Conservation (phyloP, 352 stramenopile species). For the Achlya hypogyna region DNA sequence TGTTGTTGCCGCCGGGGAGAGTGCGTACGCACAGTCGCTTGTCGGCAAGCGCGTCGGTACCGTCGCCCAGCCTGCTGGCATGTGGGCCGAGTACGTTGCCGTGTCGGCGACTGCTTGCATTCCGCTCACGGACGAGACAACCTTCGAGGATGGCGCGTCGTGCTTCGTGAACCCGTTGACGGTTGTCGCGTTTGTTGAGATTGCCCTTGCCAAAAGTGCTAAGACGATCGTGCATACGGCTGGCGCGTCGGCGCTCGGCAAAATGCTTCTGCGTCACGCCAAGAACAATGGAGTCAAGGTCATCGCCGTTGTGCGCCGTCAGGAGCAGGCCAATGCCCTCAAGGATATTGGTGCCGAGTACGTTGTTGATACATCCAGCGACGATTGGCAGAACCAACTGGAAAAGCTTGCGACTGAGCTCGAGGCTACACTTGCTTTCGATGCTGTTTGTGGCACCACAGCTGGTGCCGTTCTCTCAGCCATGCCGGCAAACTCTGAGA, state of each 20-base stretch:
- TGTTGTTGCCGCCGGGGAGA: constrained; percentile 21
- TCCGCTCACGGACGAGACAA: constrained; percentile 14
- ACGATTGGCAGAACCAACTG: constrained; percentile 16
- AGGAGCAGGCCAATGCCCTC: constrained; percentile 25
- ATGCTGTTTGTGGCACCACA: constrained; percentile 20
- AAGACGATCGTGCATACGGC: constrained; percentile 26
- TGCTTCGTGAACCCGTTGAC: constrained; percentile 26
- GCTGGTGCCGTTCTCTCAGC: constrained; percentile 2
- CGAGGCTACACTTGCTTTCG: constrained; percentile 22
- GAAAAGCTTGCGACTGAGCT: constrained; percentile 3
- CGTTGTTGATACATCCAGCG: constrained; percentile 20
- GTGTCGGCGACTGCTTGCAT: not conserved
- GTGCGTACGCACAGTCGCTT: constrained; percentile 10
- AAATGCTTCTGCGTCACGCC: constrained; percentile 22
- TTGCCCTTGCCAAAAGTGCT: constrained; percentile 14
- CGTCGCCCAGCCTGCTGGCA: constrained; percentile 7
- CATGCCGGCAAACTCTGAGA: constrained; percentile 19
- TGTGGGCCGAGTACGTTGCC: constrained; percentile 26
- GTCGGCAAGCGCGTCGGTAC: constrained; percentile 17
- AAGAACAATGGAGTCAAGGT: constrained; percentile 19
- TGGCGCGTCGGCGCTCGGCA: constrained; percentile 22
- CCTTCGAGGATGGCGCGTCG: constrained; percentile 20
- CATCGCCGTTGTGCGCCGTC: constrained; percentile 24
- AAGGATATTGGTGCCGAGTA: constrained; percentile 17
- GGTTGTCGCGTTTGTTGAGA: constrained; percentile 24